Base-by-base conservation (phyloP, 2,329 filamentous ascomycete genomes). In the Ophiostoma novo-ulmi region DNA sequence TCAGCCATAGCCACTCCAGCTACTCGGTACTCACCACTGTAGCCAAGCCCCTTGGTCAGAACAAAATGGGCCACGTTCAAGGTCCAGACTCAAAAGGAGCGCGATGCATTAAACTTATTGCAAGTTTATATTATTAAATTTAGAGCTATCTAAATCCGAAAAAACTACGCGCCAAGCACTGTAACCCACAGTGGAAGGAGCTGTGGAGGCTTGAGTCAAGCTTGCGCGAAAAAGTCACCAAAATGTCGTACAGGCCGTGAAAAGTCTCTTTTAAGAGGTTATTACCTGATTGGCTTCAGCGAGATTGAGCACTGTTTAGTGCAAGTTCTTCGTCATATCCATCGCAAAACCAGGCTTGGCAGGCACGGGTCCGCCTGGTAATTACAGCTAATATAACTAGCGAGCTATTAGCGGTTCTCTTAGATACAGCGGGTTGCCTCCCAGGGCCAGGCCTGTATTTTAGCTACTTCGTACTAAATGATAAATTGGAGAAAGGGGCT, bases 281-380 rank as follows among this genome's bases (percentile, higher is more conserved):
- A 22, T 10, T 11, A 22, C 52, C 10, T 58, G 52, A 58, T 58
- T 58, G 52, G 52, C 52, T 26, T 58, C 52, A 22, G 52, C 22
- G 52, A 44, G 39, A n/a, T 48, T 48, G 38, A 48, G 44, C 20
- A 4, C 8, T 58, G n/a, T 58, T 58, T 58, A 55, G n/a, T 55
- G 48, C 44, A 48, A 5, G 52, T 26, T 26, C 11, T 20, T 6
- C 6, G 20, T 11, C 20, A 22, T 3, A 22, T 20, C 13, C 6
- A 44, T 48, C 17, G 44, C 52, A 13, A 58, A n/a, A n/a, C 44
- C n/a, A 58, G n/a, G 22, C 52, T 58, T 58, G 52, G 52, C 52
- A 58, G 52, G 52, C 52, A 58, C 52, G 52, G 52, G 52, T n/a
- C 52, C 52, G 52, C 52, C 52, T 58, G 52, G 44, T 48, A 39